These are phyloP conservation scores for Entophlyctis luteolus DNA, from an alignment of 192 early-diverging fungal species.

Conservation along the genomic window DNA sequence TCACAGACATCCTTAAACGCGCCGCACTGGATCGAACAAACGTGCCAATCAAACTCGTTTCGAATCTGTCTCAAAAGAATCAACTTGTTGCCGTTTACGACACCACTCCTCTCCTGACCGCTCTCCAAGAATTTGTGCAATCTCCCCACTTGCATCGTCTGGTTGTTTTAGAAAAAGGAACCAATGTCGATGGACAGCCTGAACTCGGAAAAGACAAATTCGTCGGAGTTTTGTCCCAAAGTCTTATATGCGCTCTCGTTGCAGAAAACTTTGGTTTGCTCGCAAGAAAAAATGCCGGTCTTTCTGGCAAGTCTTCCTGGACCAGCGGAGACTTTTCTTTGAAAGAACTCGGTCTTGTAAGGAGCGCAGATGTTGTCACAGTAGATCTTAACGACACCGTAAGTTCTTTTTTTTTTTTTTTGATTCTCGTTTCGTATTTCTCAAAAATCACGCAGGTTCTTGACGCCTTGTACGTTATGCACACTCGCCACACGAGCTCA, in stretches of 20 bases:
- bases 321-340: slow-evolving; percentile 36
- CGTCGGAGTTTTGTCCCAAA: slow-evolving; percentile 46
- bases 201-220: slow-evolving; percentile 25
- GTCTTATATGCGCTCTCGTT: slow-evolving; percentile 33
- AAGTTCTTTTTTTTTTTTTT: background rate
- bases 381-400: slow-evolving; percentile 22
- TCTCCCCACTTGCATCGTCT: slow-evolving; percentile 36
- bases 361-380: slow-evolving; percentile 18
- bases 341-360: slow-evolving; percentile 39
- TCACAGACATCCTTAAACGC: slow-evolving; percentile 45
- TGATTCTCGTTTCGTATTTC: background rate
- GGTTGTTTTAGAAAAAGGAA: slow-evolving; percentile 38
- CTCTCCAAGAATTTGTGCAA: slow-evolving; percentile 36
- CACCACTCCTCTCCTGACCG: slow-evolving; percentile 28
- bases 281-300: slow-evolving; percentile 4
- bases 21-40: slow-evolving; percentile 39
- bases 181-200: background rate
- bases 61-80: slow-evolving; percentile 45
- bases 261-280: slow-evolving; percentile 43
- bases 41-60: slow-evolving; percentile 44
- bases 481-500: slow-evolving; percentile 39
- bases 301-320: slow-evolving; percentile 13
- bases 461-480: slow-evolving; percentile 52
- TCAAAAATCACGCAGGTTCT: slow-evolving; percentile 21
- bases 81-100: slow-evolving; percentile 39